A percentile compares a stretch with the other conserved stretches of the same genome.
Evolutionary conservation across 768 basidiomycete genomes (phyloP).

Genomic region (Flagelloscypha sp.): DNA sequence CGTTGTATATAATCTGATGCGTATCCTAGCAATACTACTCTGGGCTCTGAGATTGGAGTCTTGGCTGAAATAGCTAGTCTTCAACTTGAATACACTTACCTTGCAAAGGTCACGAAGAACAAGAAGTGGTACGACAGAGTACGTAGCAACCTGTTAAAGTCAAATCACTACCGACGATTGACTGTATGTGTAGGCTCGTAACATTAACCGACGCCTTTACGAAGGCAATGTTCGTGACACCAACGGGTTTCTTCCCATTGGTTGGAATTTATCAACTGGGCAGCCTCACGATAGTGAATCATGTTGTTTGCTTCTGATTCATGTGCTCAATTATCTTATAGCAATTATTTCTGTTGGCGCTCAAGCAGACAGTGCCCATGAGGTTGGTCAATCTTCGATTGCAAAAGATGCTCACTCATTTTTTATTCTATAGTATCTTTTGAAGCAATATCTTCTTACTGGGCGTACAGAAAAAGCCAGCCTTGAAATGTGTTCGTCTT

Average conservation of each 20-base stretch:
- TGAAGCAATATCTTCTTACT: conserved; percentile 66
- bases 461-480: conserved; percentile 50
- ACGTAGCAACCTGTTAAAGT: conserved; percentile 15
- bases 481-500: conserved; percentile 56
- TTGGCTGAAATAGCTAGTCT: conserved; percentile 79
- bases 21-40: conserved; percentile 27
- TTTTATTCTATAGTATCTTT: no score
- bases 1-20: conserved; percentile 2
- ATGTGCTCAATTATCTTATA: conserved; percentile 12
- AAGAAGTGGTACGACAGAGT: conserved; percentile 52
- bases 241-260: conserved; percentile 57
- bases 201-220: conserved; percentile 42
- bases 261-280: conserved; percentile 46
- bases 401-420: no score
- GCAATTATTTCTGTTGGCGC: conserved; percentile 53
- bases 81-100: conserved; percentile 80
- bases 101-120: conserved; percentile 71
- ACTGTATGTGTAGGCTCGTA: no score
- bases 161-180: background rate
- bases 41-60: conserved; percentile 29
- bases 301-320: background rate
- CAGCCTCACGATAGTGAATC: conserved; percentile 39
- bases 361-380: conserved; percentile 66
- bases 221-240: conserved; percentile 35
- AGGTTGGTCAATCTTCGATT: no score